phyloP scores from a whole-genome alignment of 148 eudicot species.

The Selenicereus undatus region DNA sequence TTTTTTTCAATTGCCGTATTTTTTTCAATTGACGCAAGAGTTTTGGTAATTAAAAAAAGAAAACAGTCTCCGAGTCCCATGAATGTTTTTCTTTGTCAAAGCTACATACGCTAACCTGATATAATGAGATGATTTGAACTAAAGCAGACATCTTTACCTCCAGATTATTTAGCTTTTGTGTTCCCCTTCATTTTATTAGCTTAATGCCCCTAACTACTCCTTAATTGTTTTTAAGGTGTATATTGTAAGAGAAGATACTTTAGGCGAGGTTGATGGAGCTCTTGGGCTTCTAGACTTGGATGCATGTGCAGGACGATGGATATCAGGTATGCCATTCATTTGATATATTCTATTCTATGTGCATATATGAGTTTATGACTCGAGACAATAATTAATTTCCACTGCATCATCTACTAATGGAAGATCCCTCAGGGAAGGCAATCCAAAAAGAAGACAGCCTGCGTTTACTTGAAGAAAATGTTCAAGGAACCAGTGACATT shows the following conservation, averaged over 20 bases:
- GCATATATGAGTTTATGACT: neutral
- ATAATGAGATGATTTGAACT: too few species aligned
- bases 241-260: slow-evolving; percentile 41
- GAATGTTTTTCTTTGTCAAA: too few species aligned
- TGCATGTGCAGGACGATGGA: slow-evolving; percentile 10
- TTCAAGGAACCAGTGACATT: slow-evolving; percentile 17
- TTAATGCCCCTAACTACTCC: neutral
- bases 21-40: too few species aligned
- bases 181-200: neutral
- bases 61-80: neutral
- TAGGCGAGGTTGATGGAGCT: slow-evolving; percentile 38
- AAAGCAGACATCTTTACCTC: neutral
- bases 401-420: neutral
- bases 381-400: too few species aligned
- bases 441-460: slow-evolving; percentile 9
- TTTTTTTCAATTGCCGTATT: too few species aligned
- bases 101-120: too few species aligned
- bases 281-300: slow-evolving; percentile 19
- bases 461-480: neutral
- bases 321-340: slow-evolving; percentile 18
- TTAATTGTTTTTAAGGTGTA: slow-evolving; percentile 41
- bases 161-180: neutral
- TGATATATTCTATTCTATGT: neutral
- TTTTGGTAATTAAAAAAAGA: neutral
- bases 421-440: neutral